Base-by-base conservation (phyloP, 352 stramenopile genomes). In the Pythium phragmiticola region DNA sequence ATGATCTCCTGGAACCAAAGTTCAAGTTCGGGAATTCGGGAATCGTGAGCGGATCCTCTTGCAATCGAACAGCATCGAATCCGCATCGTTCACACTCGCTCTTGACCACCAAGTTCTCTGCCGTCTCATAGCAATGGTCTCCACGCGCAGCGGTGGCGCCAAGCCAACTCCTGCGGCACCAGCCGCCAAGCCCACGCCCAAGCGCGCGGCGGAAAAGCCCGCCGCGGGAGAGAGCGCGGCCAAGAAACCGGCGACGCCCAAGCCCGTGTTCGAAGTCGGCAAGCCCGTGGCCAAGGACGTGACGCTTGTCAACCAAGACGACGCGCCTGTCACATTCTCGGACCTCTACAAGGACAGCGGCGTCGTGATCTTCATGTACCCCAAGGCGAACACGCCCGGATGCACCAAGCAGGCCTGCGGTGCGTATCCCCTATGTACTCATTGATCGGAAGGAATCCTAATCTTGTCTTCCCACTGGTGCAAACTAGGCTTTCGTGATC, bases 321-420 rank as follows among this genome's bases (percentile, higher is more conserved):
- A 71, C 30, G 69, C 78, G 47, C 62, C 80, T 9, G 75, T 96
- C 39, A 62, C 43, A 26, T 76, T 94, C 37, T 59, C 66, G n/a
- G 79, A 91, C 60, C 76, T 87, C 37, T 91, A 84, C 69, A 88
- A 89, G 62, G 80, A 89, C 26, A 70, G 82, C 13, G 86, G 86
- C 46, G 84, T 92, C 37, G 82, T 96, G 48, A 89, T 96, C 74
- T 96, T 96, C 72, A 94, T 96, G 85, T 96, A 92, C 58, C 87
- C 87, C 8, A 74, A 69, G n/a, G 87, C 87, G 33, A 94, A 94
- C 67, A 96, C 87, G 13, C 85, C 85, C 2, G 87, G 87, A 9
- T 96, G 87, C 72, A 96, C 85, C 60, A 96, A 93, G 65, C 87
- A 96, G 62, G 87, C 87, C 13, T 96, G 87, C 50, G 85, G 83